A percentile compares a stretch with the other conserved stretches of the same genome.
These are phyloP conservation scores for Phytophthora podocarpi DNA, from an alignment of 352 stramenopile species.

Conservation along the genomic window DNA sequence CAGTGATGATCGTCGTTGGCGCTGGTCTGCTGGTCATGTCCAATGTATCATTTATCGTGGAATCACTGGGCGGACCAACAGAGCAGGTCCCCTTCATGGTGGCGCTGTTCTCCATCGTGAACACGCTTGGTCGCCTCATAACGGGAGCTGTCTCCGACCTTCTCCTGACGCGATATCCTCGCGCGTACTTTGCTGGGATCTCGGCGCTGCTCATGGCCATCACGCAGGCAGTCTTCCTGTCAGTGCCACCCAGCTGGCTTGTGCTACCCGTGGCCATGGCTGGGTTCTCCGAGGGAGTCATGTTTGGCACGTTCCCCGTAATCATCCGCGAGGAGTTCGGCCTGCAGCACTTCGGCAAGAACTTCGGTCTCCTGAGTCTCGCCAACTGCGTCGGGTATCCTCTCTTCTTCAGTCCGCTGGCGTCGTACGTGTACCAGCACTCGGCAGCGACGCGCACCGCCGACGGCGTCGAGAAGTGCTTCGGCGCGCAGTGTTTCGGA, in stretches of 20 bases:
- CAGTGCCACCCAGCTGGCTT: slow-evolving; percentile 45
- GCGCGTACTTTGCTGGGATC: slow-evolving; percentile 56
- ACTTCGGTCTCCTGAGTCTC: slow-evolving; percentile 81
- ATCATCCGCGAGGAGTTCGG: slow-evolving; percentile 85
- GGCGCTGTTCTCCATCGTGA: slow-evolving; percentile 76
- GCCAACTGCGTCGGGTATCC: slow-evolving; percentile 86
- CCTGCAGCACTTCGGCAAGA: slow-evolving; percentile 81
- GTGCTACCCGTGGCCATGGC: slow-evolving; percentile 62
- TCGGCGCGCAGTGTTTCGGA: slow-evolving; percentile 62
- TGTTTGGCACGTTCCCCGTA: slow-evolving; percentile 84
- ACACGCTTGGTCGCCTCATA: slow-evolving; percentile 62
- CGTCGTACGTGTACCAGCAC: slow-evolving; percentile 74
- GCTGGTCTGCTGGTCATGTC: slow-evolving; percentile 80
- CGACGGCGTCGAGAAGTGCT: slow-evolving; percentile 58
- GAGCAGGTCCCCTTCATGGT: slow-evolving; percentile 80
- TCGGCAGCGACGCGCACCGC: slow-evolving; percentile 20
- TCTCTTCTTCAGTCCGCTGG: slow-evolving; percentile 76
- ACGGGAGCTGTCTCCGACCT: slow-evolving; percentile 72
- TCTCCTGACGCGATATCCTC: slow-evolving; percentile 47
- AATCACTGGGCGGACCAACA: slow-evolving; percentile 62
- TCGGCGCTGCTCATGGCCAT: slow-evolving; percentile 55
- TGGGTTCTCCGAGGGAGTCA: slow-evolving; percentile 74
- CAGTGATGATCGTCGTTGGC: slow-evolving; percentile 79
- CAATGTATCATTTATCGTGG: slow-evolving; percentile 86
- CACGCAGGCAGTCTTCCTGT: slow-evolving; percentile 63